Evolutionary conservation across 2,329 filamentous ascomycete genomes (phyloP), one percentile per base, ranked within the genome.

Genomic region (Scleromitrula shiraiana): DNA sequence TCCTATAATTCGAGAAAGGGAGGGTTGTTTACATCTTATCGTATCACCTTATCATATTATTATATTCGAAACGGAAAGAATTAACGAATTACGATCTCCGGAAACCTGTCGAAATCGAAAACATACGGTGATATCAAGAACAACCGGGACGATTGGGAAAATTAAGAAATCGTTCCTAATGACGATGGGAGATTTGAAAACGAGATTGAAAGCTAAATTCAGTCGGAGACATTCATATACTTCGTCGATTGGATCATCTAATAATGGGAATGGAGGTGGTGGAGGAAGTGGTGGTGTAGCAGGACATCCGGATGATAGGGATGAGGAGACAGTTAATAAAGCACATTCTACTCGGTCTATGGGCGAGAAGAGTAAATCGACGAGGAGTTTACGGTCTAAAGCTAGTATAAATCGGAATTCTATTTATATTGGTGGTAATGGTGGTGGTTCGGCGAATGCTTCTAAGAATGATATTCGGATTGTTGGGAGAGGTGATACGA

Each of bases 141-240:
- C n/a, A n/a, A n/a, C n/a, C n/a, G n/a, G n/a, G n/a, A n/a, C n/a
- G n/a, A n/a, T n/a, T n/a, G n/a, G n/a, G n/a, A n/a, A n/a, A n/a
- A n/a, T n/a, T n/a, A n/a, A n/a, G n/a, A n/a, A 5, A 22, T 20
- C 15, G 6, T 22, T 27, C 20, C 36, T 29, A 37, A 49, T 49
- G 41, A 42, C 41, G 27, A 49, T 49, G 26, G 41, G 41, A 14
- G 46, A 49, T 45, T 39, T 49, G 1, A 49, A 49, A 44, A 42
- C 29, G 17, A 30, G 46, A 38, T 39, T 49, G 27, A 39, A 43
- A 33, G 46, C 46, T 15, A 49, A 45, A 33, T 49, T 49, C n/a
- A 29, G 43, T n/a, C 46, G 46, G 19, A 44, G 46, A 22, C 22
- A 32, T 45, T 49, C 46, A 26, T 35, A 42, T 17, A 20, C 32